Conservation (phyloP, 2,329 filamentous ascomycete species). For the Davidsoniella eucalypti region DNA sequence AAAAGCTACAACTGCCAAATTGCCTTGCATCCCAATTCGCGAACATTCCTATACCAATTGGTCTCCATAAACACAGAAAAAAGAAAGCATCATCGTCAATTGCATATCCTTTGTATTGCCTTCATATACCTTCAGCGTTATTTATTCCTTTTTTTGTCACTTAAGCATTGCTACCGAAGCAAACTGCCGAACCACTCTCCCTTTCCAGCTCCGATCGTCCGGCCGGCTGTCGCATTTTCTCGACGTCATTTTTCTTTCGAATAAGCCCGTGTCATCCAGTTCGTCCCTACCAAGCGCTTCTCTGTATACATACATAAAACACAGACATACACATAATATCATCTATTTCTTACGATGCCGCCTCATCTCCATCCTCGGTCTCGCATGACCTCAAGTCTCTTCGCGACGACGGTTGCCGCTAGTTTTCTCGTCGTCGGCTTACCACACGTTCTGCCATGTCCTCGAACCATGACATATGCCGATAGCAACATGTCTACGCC, state of each 20-base stretch:
- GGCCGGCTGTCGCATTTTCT: too few relatives aligned
- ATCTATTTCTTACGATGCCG: constrained; percentile 40
- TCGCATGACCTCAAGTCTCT: constrained; percentile 81
- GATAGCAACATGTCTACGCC: constrained; percentile 33
- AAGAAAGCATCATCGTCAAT: too few relatives aligned
- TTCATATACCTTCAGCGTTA: too few relatives aligned
- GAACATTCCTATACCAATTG: too few relatives aligned
- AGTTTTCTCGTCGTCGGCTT: constrained; percentile 86
- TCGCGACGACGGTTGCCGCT: constrained; percentile 77
- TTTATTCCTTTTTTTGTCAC: too few relatives aligned
- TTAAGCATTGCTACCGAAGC: too few relatives aligned
- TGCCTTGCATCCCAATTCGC: too few relatives aligned
- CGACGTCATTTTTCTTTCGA: neutral
- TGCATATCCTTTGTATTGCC: too few relatives aligned
- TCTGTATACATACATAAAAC: neutral
- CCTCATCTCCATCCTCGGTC: constrained; percentile 88
- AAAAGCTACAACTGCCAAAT: too few relatives aligned
- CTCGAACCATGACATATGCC: constrained; percentile 59
- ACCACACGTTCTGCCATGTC: constrained; percentile 82
- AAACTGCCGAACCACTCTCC: too few relatives aligned
- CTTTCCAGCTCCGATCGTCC: too few relatives aligned
- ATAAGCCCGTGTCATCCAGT: neutral
- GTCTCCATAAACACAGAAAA: too few relatives aligned
- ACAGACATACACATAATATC: neutral
- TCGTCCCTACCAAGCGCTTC: neutral